phyloP scores from a whole-genome alignment of 495 filamentous ascomycete species.

The Daldinia bambusicola region DNA sequence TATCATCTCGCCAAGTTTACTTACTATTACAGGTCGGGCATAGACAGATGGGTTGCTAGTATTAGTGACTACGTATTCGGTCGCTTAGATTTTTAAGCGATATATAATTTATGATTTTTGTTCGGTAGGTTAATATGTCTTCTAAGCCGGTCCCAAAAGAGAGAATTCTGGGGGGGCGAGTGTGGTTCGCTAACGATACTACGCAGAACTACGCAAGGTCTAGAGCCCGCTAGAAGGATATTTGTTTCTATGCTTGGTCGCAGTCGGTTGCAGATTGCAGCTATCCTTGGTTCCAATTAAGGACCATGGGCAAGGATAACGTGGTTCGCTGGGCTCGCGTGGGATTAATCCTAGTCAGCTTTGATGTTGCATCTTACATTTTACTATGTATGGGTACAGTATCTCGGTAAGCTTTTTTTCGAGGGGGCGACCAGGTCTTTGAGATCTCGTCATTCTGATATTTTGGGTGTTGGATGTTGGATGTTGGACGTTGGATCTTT shows the following conservation, averaged over 20 bases:
- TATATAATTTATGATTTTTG: not conserved
- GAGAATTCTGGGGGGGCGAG: not conserved
- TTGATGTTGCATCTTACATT: constrained; percentile 38
- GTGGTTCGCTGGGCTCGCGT: constrained; percentile 37
- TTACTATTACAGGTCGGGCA: constrained; percentile 9
- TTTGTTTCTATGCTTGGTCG: constrained; percentile 10
- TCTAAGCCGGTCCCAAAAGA: not conserved
- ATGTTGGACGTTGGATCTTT: not conserved
- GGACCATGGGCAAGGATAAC: constrained; percentile 32
- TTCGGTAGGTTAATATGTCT: not conserved
- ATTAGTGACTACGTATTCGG: not conserved
- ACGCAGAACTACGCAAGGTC: not conserved
- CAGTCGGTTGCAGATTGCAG: constrained; percentile 31
- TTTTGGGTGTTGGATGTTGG: not conserved
- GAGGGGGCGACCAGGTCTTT: constrained; percentile 10
- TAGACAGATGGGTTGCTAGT: not conserved
- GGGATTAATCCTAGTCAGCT: constrained; percentile 40
- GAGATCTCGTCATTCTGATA: constrained; percentile 16
- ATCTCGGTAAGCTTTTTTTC: constrained; percentile 13
- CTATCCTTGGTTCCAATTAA: constrained; percentile 30
- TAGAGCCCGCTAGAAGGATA: constrained; percentile 20
- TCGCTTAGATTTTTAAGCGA: not conserved
- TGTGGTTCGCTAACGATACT: not conserved
- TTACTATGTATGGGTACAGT: constrained; percentile 14
- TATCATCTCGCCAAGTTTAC: not conserved